phyloP scores from a whole-genome alignment of 1,139 yeast genomes.

The Chernovozyma sophiae-reginae region DNA sequence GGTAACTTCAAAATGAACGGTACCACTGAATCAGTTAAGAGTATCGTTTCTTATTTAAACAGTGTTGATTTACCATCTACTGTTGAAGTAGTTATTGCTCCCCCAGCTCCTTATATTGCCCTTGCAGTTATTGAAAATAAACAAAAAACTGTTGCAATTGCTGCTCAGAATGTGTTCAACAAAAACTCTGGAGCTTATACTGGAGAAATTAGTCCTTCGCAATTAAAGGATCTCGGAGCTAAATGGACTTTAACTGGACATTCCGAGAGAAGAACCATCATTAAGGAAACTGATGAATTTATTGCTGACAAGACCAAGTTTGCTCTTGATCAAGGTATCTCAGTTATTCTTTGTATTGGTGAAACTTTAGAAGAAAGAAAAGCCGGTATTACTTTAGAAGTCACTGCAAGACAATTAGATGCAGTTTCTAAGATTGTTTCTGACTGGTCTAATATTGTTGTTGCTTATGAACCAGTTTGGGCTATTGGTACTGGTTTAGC shows the following conservation, averaged over 20 bases:
- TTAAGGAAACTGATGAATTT: slow-evolving; percentile 86
- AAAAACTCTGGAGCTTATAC: slow-evolving; percentile 96
- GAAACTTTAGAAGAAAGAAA: slow-evolving; percentile 95
- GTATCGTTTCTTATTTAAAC: slow-evolving; percentile 82
- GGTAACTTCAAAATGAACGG: slow-evolving; percentile 99
- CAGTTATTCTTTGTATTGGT: slow-evolving; percentile 94
- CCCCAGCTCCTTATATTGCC: slow-evolving; percentile 89
- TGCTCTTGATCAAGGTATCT: slow-evolving; percentile 83
- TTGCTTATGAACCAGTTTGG: slow-evolving; percentile 99
- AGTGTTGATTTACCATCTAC: slow-evolving; percentile 66
- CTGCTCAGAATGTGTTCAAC: slow-evolving; percentile 88
- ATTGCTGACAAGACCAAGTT: slow-evolving; percentile 93
- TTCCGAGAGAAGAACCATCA: slow-evolving; percentile 96
- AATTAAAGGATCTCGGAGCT: slow-evolving; percentile 88
- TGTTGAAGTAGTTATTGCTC: slow-evolving; percentile 90
- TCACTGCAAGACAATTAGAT: slow-evolving; percentile 84
- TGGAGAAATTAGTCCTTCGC: slow-evolving; percentile 90
- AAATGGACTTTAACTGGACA: slow-evolving; percentile 97
- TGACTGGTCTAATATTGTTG: slow-evolving; percentile 91
- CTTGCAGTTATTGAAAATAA: slow-evolving; percentile 68
- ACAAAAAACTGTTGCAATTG: slow-evolving; percentile 69
- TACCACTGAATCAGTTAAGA: slow-evolving; percentile 76
- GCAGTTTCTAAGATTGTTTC: slow-evolving; percentile 79
- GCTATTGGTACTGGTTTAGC: slow-evolving; percentile 99
- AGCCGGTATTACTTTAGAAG: slow-evolving; percentile 78